Evolutionary conservation across 371 early-diverging fungal genomes (phyloP).

Genomic region (Chytridium lagenaria): DNA sequence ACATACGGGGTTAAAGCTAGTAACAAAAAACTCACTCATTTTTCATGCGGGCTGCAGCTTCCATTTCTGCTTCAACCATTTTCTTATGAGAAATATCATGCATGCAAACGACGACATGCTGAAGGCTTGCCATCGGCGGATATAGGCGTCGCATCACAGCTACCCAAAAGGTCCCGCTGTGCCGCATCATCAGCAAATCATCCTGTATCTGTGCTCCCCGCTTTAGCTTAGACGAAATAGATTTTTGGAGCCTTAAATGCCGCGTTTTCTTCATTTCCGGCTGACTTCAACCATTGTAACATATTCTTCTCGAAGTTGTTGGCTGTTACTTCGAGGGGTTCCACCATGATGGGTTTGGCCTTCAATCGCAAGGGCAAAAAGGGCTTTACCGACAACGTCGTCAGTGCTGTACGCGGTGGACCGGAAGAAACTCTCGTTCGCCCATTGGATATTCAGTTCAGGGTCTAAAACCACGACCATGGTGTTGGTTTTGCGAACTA

Average conservation of each 20-base stretch:
- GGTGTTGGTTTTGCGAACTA: slow-evolving; percentile 10
- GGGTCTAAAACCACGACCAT: slow-evolving; percentile 5
- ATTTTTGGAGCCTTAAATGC: background rate
- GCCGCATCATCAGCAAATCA: background rate
- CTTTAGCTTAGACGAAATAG: background rate
- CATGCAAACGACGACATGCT: background rate
- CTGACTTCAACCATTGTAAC: too few relatives aligned
- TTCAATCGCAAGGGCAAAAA: background rate
- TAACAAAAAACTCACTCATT: slow-evolving; percentile 4
- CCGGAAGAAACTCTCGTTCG: slow-evolving; percentile 10
- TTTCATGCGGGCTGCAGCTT: background rate
- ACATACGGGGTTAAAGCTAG: background rate
- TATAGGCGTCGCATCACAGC: slow-evolving; percentile 2
- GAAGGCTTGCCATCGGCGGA: background rate
- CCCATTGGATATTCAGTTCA: background rate
- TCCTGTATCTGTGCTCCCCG: background rate
- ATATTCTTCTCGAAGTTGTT: background rate
- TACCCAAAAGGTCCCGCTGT: background rate
- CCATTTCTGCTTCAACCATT: background rate
- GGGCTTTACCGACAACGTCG: background rate
- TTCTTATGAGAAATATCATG: slow-evolving; percentile 13
- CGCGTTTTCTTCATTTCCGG: too few relatives aligned
- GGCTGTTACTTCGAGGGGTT: background rate
- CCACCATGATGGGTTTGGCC: background rate
- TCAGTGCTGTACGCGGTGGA: slow-evolving; percentile 1